Evolutionary conservation across 306 rosid species (phyloP).

Genomic region (Senna siamea): DNA sequence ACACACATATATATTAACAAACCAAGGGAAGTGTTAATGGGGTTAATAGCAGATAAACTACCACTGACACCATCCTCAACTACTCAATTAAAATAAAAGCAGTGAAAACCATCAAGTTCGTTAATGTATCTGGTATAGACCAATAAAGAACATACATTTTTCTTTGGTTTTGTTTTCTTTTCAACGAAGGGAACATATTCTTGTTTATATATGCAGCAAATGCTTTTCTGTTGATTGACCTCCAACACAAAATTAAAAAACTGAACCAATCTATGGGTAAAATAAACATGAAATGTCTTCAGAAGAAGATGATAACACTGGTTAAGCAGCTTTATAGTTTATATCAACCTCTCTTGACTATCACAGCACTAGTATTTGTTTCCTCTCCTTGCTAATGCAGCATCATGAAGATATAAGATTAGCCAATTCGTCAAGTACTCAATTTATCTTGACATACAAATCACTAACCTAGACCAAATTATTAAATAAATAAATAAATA

Average conservation of each 20-base stretch:
- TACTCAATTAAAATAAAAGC: neutral
- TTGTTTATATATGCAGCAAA: constrained; percentile 6
- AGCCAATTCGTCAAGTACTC: neutral
- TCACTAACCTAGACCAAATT: neutral
- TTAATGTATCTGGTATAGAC: neutral
- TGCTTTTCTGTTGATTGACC: constrained; percentile 1
- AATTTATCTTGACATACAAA: neutral
- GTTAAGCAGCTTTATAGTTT: neutral
- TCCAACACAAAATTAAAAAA: neutral
- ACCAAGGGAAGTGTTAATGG: neutral
- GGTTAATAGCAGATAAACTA: constrained; percentile 6
- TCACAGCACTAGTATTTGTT: neutral
- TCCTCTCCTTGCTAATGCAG: neutral
- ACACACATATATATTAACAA: neutral
- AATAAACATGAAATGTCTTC: neutral
- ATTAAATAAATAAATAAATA: neutral
- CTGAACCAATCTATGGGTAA: neutral
- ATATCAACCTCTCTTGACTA: neutral
- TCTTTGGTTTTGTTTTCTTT: neutral
- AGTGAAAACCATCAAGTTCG: neutral
- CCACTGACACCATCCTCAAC: neutral
- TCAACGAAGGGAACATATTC: neutral
- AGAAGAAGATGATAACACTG: neutral
- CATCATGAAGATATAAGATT: neutral
- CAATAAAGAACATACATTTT: neutral